Conservation (phyloP, 2,329 filamentous ascomycete species). For the Diplodia scrobiculata region DNA sequence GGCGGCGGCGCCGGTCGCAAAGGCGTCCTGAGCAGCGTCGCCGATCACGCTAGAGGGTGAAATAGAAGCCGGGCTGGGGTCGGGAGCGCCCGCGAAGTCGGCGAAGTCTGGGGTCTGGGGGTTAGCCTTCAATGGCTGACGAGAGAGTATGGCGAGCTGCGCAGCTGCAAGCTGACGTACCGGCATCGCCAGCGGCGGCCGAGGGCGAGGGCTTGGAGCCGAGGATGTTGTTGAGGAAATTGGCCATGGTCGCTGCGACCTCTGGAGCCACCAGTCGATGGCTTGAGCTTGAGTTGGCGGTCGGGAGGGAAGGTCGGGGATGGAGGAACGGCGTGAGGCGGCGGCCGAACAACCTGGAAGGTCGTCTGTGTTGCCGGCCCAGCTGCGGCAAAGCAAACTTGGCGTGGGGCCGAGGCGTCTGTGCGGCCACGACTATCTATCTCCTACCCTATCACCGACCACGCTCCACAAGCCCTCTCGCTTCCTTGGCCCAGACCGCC, state of each 20-base stretch:
- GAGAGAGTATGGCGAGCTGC: constrained; percentile 29
- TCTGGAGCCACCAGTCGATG: constrained; percentile 9
- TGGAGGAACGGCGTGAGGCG: constrained; percentile 5
- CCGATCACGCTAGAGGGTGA: constrained; percentile 48
- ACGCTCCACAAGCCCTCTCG: constrained; percentile 2
- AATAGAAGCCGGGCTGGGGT: constrained; percentile 59
- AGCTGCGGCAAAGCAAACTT: constrained; percentile 27
- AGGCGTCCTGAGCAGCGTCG: constrained; percentile 43
- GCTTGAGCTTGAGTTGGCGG: constrained; percentile 1
- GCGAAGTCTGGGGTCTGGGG: constrained; percentile 71
- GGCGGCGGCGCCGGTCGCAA: constrained; percentile 52
- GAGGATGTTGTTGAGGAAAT: constrained; percentile 68
- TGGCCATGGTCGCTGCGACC: constrained; percentile 46
- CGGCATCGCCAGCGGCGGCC: constrained; percentile 62
- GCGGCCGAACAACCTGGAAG: background rate
- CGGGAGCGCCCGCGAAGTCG: constrained; percentile 81
- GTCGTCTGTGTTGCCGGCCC: constrained; percentile 11
- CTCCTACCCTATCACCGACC: constrained; percentile 2
- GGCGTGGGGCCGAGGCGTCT: constrained; percentile 14
- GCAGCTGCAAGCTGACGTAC: constrained; percentile 52
- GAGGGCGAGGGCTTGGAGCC: constrained; percentile 63
- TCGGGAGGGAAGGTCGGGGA: constrained; percentile 4
- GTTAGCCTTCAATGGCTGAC: constrained; percentile 30
- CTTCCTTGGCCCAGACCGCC: background rate
- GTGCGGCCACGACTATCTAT: constrained; percentile 13